phyloP scores from a whole-genome alignment of 176 grass and related monocot genomes.

The Poa annua region DNA sequence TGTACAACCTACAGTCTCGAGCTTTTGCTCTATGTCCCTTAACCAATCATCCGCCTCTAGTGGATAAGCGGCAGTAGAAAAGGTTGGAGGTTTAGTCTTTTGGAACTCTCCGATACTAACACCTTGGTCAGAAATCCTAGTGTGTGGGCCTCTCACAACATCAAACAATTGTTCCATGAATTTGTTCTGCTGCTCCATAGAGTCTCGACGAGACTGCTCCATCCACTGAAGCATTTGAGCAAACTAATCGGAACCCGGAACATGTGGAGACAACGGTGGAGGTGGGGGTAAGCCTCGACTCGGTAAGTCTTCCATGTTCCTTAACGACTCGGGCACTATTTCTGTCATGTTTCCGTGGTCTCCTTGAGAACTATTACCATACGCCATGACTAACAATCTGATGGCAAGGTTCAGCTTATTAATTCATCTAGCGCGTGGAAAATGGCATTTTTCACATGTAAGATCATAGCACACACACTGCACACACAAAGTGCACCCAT shows the following conservation, averaged over 20 bases:
- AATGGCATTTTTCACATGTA: too few species aligned
- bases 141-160: background rate
- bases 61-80: background rate
- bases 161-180: background rate
- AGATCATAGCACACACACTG: too few species aligned
- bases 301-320: background rate
- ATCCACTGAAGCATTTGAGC: background rate
- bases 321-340: background rate
- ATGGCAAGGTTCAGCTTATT: background rate
- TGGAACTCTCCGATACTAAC: background rate
- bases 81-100: background rate
- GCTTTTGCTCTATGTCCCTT: background rate
- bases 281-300: background rate
- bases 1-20: background rate
- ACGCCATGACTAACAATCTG: background rate
- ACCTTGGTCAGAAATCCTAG: background rate
- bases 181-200: background rate
- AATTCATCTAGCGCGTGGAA: background rate
- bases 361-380: background rate
- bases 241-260: background rate
- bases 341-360: background rate
- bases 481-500: too few species aligned
- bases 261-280: background rate
- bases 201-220: background rate
- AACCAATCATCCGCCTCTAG: background rate